Evolutionary conservation across 805 yeast species (phyloP), one percentile per base, ranked within the genome.

Genomic region (Spathaspora sp.): DNA sequence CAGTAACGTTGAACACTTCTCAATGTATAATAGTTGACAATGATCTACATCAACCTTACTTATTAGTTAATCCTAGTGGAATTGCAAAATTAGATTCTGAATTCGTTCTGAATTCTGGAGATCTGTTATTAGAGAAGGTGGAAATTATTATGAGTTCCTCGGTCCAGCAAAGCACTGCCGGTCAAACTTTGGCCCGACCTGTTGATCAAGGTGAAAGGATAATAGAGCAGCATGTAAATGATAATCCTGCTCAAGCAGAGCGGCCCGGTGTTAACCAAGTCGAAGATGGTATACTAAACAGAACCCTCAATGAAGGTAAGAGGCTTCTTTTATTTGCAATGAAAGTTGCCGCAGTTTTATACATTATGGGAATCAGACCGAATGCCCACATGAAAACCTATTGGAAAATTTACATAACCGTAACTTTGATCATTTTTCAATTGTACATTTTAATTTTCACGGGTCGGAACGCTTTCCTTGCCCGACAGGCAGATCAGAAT

Each of bases 21-120:
- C 78, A 77, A 46, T 75, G 79, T 55, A 73, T 76, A 11, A 53
- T 76, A 5, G 80, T 75, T 26, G 66, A 68, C 39, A 56, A 62
- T 11, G 60, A 58, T 2, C 20, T 29, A n/a, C 63, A 64, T 39
- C 63, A 60, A 12, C 78, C 79, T 5, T 77, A 76, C 49, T 40
- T 76, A 2, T 58, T 76, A 42, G 42, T 77, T 3, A 75, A 66
- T 50, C 66, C 68, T n/a, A 53, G 72, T 2, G 81, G 73, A 0
- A 53, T 60, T 11, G 62, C 69, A 2, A 67, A 65, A 29, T 52
- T 76, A 16, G 52, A 60, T 46, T 47, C 50, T n/a, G 31, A 17
- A 1, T 56, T 59, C 44, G 52, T 47, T 32, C 39, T 45, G 44
- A 32, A 47, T 14, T 42, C 54, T 32, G 65, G 64, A 1, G 52